Conservation (phyloP, 805 yeast genomes). For the Cyberlindnera galapagoensis region DNA sequence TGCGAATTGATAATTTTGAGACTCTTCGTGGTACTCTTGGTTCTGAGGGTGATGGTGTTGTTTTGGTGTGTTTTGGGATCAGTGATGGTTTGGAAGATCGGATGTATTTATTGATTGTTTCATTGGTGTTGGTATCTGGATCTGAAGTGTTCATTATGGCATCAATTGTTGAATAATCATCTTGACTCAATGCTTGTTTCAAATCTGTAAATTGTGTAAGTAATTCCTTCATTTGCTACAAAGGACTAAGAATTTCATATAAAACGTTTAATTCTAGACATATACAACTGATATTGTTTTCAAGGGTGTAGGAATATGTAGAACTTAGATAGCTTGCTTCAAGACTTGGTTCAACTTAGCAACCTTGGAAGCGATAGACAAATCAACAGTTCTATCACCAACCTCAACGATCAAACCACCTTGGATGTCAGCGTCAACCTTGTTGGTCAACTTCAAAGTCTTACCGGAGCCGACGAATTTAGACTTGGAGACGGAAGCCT, state of each 20-base stretch:
- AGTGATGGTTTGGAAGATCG: too few relatives aligned
- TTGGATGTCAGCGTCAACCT: constrained; percentile 81
- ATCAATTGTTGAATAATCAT: too few relatives aligned
- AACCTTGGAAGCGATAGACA: constrained; percentile 79
- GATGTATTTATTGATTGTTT: too few relatives aligned
- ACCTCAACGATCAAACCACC: constrained; percentile 96
- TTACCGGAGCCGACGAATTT: constrained; percentile 79
- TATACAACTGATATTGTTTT: too few relatives aligned
- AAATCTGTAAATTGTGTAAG: constrained; percentile 2
- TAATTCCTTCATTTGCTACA: constrained; percentile 3
- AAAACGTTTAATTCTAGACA: too few relatives aligned
- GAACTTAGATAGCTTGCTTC: constrained; percentile 68
- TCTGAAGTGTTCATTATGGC: too few relatives aligned
- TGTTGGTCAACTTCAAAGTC: constrained; percentile 77
- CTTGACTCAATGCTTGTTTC: too few relatives aligned
- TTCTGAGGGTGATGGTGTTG: too few relatives aligned
- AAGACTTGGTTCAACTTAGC: constrained; percentile 84
- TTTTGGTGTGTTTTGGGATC: too few relatives aligned
- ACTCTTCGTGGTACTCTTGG: too few relatives aligned
- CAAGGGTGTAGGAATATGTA: not conserved
- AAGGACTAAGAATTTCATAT: not conserved
- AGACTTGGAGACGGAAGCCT: constrained; percentile 71
- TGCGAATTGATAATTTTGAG: too few relatives aligned
- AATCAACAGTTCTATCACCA: constrained; percentile 94
- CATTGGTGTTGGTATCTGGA: too few relatives aligned